Base-by-base conservation (phyloP, 352 stramenopile genomes). In the Phytophthora pseudosyringae region DNA sequence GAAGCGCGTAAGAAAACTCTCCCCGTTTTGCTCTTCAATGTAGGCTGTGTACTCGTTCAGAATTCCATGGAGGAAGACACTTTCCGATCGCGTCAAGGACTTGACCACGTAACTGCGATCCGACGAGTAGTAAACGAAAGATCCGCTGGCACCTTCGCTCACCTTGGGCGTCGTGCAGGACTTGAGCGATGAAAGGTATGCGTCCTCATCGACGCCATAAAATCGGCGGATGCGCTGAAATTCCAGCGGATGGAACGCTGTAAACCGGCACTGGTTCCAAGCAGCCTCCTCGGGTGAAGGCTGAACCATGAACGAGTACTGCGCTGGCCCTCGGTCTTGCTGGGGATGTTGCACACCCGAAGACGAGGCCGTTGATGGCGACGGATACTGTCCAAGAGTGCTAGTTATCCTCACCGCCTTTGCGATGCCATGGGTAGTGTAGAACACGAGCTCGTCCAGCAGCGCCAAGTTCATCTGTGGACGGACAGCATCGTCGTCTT, bases 51-150 rank as follows among this genome's bases (percentile, higher is more conserved):
- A 97, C 8, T 56, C 52, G 25, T 81, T 76, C 13, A 97, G 59
- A 26, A 97, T 91, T 3, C 60, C 70, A 40, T 88, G 73, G 2
- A 97, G 64, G 43, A 91, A 92, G 11, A 47, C 29, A 44, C 76
- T 83, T 51, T 97, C 89, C 13, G 76, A 60, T 6, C 54, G 39
- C 1, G 71, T 86, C 5, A 95, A 66, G 7, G 83, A 92, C 62
- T 96, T 97, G 32, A 95, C 84, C 12, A 97, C 83, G 63, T 79
- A 93, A 40, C 78, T 81, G n/a, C 78, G 75, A 65, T 94, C 83
- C 15, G 59, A 73, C 3, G 86, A 93, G 56, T 89, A 94, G 40
- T 93, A 96, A 40, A 96, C 85, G 69, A 95, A 96, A 29, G 79
- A 89, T 1, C 84, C 89, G 11, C 78, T 91, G 3, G 86, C 80